A percentile compares a stretch with the other conserved stretches of the same genome.
Evolutionary conservation across 1,139 yeast species (phyloP).

Genomic region (Kluyveromyces sp.): DNA sequence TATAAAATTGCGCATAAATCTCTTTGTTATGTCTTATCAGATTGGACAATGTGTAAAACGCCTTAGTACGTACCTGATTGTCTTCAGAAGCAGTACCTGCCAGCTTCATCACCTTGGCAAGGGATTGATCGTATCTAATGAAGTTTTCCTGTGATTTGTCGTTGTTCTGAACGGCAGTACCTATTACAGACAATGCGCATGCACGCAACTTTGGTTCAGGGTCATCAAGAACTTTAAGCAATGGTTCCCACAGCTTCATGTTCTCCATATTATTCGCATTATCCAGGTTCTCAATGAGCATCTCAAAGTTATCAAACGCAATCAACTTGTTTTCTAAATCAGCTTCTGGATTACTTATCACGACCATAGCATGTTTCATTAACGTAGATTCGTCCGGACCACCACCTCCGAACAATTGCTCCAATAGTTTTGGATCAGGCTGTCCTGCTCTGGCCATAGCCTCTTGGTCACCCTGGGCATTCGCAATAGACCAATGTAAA

Average conservation of each 20-base stretch:
- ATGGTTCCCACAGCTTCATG: conserved; percentile 69
- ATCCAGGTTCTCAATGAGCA: conserved; percentile 88
- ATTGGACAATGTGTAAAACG: conserved; percentile 71
- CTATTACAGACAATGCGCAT: conserved; percentile 67
- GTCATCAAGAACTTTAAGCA: conserved; percentile 46
- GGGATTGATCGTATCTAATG: conserved; percentile 44
- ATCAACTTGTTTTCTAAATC: conserved; percentile 56
- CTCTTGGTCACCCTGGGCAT: conserved; percentile 61
- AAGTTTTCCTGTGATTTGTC: conserved; percentile 64
- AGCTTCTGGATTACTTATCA: conserved; percentile 58
- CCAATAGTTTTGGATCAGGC: conserved; percentile 72
- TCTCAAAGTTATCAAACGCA: conserved; percentile 88
- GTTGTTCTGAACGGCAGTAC: conserved; percentile 91
- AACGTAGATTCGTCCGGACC: conserved; percentile 79
- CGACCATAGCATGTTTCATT: conserved; percentile 68
- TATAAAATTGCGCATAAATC: conserved; percentile 50
- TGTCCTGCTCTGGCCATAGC: conserved; percentile 52
- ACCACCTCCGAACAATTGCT: conserved; percentile 64
- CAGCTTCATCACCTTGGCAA: conserved; percentile 40
- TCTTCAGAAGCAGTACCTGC: conserved; percentile 31
- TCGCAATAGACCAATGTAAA: conserved; percentile 86
- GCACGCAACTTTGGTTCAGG: conserved; percentile 44
- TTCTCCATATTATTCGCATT: conserved; percentile 90
- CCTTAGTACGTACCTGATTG: conserved; percentile 47
- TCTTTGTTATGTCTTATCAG: conserved; percentile 62